Base-by-base conservation (phyloP, 805 yeast genomes). In the Isabelozyma gotoi region DNA sequence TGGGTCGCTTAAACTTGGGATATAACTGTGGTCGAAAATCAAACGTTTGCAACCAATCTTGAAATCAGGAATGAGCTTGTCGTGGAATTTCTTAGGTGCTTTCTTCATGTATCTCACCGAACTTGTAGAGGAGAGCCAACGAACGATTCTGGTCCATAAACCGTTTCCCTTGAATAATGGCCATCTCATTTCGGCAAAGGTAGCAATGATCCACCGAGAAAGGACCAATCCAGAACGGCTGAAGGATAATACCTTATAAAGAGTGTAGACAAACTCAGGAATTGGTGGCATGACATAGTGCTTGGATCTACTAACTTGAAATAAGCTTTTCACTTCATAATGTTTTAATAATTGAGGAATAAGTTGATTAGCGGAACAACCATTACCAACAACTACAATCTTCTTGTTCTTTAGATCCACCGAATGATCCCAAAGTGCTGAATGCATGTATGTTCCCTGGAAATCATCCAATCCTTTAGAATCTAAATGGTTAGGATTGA, bases 361-460 rank as follows among this genome's bases (percentile, higher is more conserved):
- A n/a, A 69, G 56, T 46, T 70, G 74, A 17, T 62, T 64, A 2
- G 74, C 74, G 4, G 73, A 67, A 43, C 76, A 70, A 2, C 76
- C 76, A 50, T 67, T 67, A 12, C 76, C 76, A 20, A 70, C 52
- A 10, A 69, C 73, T 5, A 67, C 57, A 10, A 70, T 72, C 10
- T 60, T 56, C 45, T 70, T 70, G 27, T 52, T 59, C 42, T 64
- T 57, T 45, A 70, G 55, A 15, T 58, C 54, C 8, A 65, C 65
- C 8, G 50, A 40, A 46, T 68, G 67, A 42, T 68, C 60, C 62
- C 67, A 70, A 31, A 68, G 41, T 1, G 73, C 76, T 1, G 73
- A 67, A 44, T 70, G 76, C 68, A 70, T 62, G 49, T 63, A 69
- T 1, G 47, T 46, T 5, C 76, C 76, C 46, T 64, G 50, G 51